Evolutionary conservation across 768 basidiomycete genomes (phyloP), one percentile per base, ranked within the genome.

Genomic region (Harrya chromipes): DNA sequence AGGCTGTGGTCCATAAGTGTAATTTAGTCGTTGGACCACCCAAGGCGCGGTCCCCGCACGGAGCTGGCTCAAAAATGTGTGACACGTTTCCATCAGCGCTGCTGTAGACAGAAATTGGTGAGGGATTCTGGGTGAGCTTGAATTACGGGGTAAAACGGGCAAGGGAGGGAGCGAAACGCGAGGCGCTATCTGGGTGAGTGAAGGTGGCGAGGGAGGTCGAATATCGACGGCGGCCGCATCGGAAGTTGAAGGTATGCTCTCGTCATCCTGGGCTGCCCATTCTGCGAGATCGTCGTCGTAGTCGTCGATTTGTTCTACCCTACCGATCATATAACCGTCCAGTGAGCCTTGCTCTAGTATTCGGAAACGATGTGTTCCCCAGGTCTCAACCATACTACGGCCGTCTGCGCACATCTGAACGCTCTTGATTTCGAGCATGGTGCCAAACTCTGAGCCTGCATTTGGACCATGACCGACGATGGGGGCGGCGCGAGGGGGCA

Each of bases 391-490:
- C 74, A 93, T 80, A 67, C 90, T 91, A 42, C 94, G 74, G 12
- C 95, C 95, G 66, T 99, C 95, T 4, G 83, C 76, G 23, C 94
- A 74, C 83, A 90, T 89, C 63, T 90, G 86, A 7, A 95, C 91
- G 55, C 77, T 81, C 55, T 79, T 78, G 51, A 98, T 94, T 66
- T 91, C 83, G 46, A 97, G 78, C 85, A 97, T 94, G 35, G 94
- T 98, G 4, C 95, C 95, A 68, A 87, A 99, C 51, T 91, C 66
- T 31, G 54, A 50, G 39, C 66, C 64, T 12, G 52, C 33, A 5
- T 42, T 52, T 26, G 61, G 13, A 16, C 59, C 59, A 35, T 59
- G 59, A 46, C 52, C 57, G 11, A 50, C 35, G 21, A 60, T 53
- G 8, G 63, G 64, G 3, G 70, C 64, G 1, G 73, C 68, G 20